A percentile compares a stretch with the other conserved stretches of the same genome.
Evolutionary conservation across 1,284 basidiomycete species (phyloP).

Genomic region (Erythrobasidium hasegawianum): DNA sequence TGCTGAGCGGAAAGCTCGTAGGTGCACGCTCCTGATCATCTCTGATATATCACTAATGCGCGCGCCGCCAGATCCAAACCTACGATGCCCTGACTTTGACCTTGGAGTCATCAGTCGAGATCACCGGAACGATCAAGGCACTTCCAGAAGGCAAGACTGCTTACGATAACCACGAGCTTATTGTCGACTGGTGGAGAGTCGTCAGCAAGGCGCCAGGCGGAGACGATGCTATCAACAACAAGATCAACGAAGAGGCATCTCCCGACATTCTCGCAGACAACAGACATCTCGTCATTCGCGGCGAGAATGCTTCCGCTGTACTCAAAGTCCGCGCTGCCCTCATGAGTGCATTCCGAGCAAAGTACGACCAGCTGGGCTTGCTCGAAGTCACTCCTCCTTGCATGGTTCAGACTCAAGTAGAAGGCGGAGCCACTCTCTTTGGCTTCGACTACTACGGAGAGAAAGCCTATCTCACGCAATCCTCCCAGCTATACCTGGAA

Average conservation of each 20-base stretch:
- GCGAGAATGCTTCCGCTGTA: constrained; percentile 86
- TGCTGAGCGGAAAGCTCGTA: constrained; percentile 80
- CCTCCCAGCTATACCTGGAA: constrained; percentile 95
- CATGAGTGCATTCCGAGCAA: constrained; percentile 77
- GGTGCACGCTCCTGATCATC: constrained; percentile 45
- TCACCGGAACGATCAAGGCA: constrained; percentile 77
- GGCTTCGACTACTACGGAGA: constrained; percentile 95
- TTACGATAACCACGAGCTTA: constrained; percentile 89
- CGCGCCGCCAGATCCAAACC: constrained; percentile 65
- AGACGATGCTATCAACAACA: constrained; percentile 89
- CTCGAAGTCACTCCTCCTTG: constrained; percentile 96
- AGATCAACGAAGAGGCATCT: constrained; percentile 65
- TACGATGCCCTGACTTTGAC: constrained; percentile 90
- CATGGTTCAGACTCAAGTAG: constrained; percentile 94
- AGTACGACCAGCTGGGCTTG: constrained; percentile 65
- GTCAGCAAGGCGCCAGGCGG: constrained; percentile 89
- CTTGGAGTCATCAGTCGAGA: constrained; percentile 86
- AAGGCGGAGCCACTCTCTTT: constrained; percentile 88
- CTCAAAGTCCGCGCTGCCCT: constrained; percentile 84
- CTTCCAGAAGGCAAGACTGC: constrained; percentile 94
- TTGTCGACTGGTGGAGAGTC: constrained; percentile 90
- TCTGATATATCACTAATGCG: not conserved
- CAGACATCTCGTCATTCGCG: constrained; percentile 90
- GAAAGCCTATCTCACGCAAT: constrained; percentile 92
- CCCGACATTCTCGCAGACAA: constrained; percentile 83